Evolutionary conservation across 2,329 filamentous ascomycete species (phyloP).

Genomic region (Sporothrix phasma): DNA sequence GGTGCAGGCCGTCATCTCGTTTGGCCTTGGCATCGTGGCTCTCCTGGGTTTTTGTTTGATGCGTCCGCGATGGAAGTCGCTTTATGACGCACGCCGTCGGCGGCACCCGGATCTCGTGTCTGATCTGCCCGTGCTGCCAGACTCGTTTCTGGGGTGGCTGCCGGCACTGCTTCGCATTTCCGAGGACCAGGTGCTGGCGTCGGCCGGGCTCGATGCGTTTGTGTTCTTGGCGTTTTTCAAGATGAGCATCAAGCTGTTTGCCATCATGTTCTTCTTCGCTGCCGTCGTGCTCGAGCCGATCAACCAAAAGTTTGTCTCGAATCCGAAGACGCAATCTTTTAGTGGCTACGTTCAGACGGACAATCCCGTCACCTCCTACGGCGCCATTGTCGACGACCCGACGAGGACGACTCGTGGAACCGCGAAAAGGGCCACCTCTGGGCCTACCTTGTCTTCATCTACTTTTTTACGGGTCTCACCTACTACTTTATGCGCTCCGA

Average conservation of each 20-base stretch:
- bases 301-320: constrained; percentile 53
- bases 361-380: not conserved
- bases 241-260: constrained; percentile 79
- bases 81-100: constrained; percentile 79
- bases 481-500: constrained; percentile 75
- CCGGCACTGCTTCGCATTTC: constrained; percentile 72
- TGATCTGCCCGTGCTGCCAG: constrained; percentile 66
- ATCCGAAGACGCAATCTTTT: constrained; percentile 9
- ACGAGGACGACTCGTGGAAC: constrained; percentile 27
- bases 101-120: constrained; percentile 44
- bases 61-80: constrained; percentile 78
- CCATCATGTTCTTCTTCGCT: constrained; percentile 71
- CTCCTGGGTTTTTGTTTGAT: constrained; percentile 74
- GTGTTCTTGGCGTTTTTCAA: constrained; percentile 90
- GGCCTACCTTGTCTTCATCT: constrained; percentile 92
- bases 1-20: constrained; percentile 63
- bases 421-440: constrained; percentile 56
- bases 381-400: constrained; percentile 9
- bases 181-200: constrained; percentile 80
- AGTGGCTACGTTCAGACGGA: too few species aligned
- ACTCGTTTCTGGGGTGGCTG: constrained; percentile 89
- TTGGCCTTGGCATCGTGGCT: constrained; percentile 57
- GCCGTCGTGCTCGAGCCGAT: constrained; percentile 74
- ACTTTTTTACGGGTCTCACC: constrained; percentile 75
- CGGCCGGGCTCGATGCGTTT: constrained; percentile 71